Evolutionary conservation across 257 asterid species (phyloP), one percentile per base, ranked within the genome.

Genomic region (Rhazya stricta): DNA sequence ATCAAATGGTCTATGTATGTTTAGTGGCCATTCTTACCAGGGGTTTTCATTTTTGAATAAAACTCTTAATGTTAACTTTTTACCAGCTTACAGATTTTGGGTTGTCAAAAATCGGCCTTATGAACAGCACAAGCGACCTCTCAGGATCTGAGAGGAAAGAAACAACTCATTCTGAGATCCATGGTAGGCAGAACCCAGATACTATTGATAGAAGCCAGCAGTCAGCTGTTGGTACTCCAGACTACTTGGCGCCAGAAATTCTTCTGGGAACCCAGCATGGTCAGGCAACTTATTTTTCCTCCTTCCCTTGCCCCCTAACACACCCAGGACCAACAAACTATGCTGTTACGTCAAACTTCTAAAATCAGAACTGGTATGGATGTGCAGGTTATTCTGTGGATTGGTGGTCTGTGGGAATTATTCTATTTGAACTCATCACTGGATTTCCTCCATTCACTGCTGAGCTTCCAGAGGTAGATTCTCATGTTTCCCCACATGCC

Each of bases 161-260:
- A 77, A 63, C 74, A 79, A 84, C 77, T 10, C 67, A 80, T 78
- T 71, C 80, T 29, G 88, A 87, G 79, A 61, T 69, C 72, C 81
- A 84, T 76, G 78, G 81, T 73, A 88, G 79, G 84, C 86, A 78
- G 73, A 82, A 78, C 79, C 56, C 82, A 29, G 91, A 89, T 78
- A 53, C 75, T 57, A 70, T 58, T 75, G 87, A 81, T 21, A 73
- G 27, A 46, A 51, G 78, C 71, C 88, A 86, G 69, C 83, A 78
- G 74, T 91, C 97, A 77, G 98, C 98, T 77, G 95, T 91, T 82
- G 98, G 98, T 58, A 94, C 98, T 76, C 98, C 98, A 1, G 98
- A 94, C 83, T 94, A 94, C 86, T 89, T 94, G 91, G 97, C 97
- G 15, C 98, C 98, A 48, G 98, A 94, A 84, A 94, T 94, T 84